Base-by-base conservation (phyloP, 1,139 yeast species). In the Zygosaccharomyces pseudobailii region DNA sequence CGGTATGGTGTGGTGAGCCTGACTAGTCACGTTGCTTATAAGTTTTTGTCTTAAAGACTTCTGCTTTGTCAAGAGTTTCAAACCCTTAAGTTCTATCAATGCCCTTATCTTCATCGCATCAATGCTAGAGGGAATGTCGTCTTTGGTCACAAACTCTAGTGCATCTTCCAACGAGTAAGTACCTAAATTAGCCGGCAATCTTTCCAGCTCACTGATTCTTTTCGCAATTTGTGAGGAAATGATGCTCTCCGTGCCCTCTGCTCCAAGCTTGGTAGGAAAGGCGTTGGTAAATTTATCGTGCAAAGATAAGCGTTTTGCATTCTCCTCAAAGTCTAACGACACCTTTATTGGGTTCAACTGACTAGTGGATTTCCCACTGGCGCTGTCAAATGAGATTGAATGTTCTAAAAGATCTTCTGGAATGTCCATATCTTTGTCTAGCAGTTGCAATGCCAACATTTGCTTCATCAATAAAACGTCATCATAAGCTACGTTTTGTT, bases 61-160 rank as follows among this genome's bases (percentile, higher is more conserved):
- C 63, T 94, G 99, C 58, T 87, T 84, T 1, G 92, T 77, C 51
- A 94, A 74, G 32, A 90, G 70, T 53, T 89, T 81, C 55, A 92
- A 74, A 0, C 90, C 74, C 67, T 90, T 94, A 56, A 92, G 74
- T 68, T 94, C 98, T 30, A 90, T 74, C 36, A 94, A 71, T 2
- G 90, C 84, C 52, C 73, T 73, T 30, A 85, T 63, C 64, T 87
- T 87, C 46, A 80, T 65, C 24, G 71, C 72, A 51, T 79, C 81
- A 36, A 70, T 59, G 23, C 72, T 61, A 3, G 61, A 62, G 2
- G 70, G 66, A 40, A 69, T 51, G 45, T 70, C 76, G 51, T 74
- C 78, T n/a, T 74, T 72, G 17, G 76, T 72, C 33, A 56, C 55
- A 45, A 69, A 61, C 10, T 65, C 66, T 10, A 71, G 53, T 7